These are phyloP conservation scores for Globisporangium solare DNA, from an alignment of 352 stramenopile species.

Conservation along the genomic window DNA sequence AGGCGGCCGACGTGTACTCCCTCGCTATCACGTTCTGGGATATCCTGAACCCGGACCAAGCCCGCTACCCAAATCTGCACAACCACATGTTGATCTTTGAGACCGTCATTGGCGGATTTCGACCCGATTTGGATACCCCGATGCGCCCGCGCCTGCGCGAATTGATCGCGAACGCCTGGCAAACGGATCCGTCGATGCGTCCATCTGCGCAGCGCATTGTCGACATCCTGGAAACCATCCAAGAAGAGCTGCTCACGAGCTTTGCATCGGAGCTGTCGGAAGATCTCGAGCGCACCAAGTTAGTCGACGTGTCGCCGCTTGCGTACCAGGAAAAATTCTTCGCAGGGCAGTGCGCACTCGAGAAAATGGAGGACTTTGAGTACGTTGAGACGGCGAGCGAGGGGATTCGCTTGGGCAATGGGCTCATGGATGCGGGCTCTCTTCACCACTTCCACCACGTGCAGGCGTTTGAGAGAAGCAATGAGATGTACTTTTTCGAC, in stretches of 20 bases:
- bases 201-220: slow-evolving; percentile 50
- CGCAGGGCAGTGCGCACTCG: slow-evolving; percentile 22
- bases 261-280: slow-evolving; percentile 47
- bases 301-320: slow-evolving; percentile 5
- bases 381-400: slow-evolving; percentile 24
- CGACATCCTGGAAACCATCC: slow-evolving; percentile 37
- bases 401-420: slow-evolving; percentile 39
- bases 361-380: slow-evolving; percentile 32
- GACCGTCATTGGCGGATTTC: slow-evolving; percentile 35
- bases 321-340: slow-evolving; percentile 23
- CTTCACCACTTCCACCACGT: slow-evolving; percentile 48
- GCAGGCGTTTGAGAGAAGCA: slow-evolving; percentile 26
- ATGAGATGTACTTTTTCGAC: slow-evolving; percentile 51
- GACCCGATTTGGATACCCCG: slow-evolving; percentile 33
- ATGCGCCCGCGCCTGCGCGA: slow-evolving; percentile 46
- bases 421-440: slow-evolving; percentile 56
- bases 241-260: slow-evolving; percentile 50
- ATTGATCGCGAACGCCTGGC: slow-evolving; percentile 53
- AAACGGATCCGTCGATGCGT: slow-evolving; percentile 38
- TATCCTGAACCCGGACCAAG: slow-evolving; percentile 42
- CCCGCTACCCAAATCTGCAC: slow-evolving; percentile 35
- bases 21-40: slow-evolving; percentile 67
- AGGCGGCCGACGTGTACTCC: slow-evolving; percentile 69
- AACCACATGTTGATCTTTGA: slow-evolving; percentile 58
- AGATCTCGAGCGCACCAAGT: slow-evolving; percentile 21